These are phyloP conservation scores for Clarireedia sp. DNA, from an alignment of 2,329 filamentous ascomycete genomes.

Conservation along the genomic window DNA sequence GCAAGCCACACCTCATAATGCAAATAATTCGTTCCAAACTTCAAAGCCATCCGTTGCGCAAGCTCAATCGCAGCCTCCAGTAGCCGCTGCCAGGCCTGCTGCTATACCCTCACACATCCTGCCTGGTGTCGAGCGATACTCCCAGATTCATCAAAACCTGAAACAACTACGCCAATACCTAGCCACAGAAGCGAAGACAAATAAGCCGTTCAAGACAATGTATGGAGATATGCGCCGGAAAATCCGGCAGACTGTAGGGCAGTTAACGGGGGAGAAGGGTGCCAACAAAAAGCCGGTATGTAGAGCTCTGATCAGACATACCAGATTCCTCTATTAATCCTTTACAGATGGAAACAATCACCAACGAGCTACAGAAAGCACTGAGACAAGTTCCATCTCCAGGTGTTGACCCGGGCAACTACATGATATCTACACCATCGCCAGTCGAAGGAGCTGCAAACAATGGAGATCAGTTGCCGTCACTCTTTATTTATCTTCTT, in stretches of 20 bases:
- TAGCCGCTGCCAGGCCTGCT: conserved; percentile 1
- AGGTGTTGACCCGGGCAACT: conserved; percentile 45
- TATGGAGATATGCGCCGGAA: conserved; percentile 66
- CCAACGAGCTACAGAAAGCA: neutral
- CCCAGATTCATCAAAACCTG: conserved; percentile 57
- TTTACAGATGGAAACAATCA: conserved; percentile 26
- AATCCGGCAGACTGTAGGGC: conserved; percentile 65
- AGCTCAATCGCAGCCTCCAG: neutral
- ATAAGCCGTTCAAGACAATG: conserved; percentile 48
- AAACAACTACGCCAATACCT: conserved; percentile 52
- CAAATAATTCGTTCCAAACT: neutral
- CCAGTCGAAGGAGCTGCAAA: conserved; percentile 38
- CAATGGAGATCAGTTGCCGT: conserved; percentile 49
- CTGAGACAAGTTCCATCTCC: neutral
- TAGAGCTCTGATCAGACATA: conserved; percentile 10
- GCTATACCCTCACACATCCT: conserved; percentile 13
- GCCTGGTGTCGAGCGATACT: conserved; percentile 37
- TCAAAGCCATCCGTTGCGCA: neutral
- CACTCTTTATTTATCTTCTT: conserved; percentile 64
- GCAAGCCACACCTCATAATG: neutral
- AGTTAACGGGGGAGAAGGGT: conserved; percentile 58
- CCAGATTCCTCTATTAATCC: neutral
- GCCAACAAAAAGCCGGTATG: conserved; percentile 52
- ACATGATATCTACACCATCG: conserved; percentile 40
- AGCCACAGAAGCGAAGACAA: conserved; percentile 44